Evolutionary conservation across 805 yeast genomes (phyloP).

Genomic region (Sugiyamaella mastotermitis): DNA sequence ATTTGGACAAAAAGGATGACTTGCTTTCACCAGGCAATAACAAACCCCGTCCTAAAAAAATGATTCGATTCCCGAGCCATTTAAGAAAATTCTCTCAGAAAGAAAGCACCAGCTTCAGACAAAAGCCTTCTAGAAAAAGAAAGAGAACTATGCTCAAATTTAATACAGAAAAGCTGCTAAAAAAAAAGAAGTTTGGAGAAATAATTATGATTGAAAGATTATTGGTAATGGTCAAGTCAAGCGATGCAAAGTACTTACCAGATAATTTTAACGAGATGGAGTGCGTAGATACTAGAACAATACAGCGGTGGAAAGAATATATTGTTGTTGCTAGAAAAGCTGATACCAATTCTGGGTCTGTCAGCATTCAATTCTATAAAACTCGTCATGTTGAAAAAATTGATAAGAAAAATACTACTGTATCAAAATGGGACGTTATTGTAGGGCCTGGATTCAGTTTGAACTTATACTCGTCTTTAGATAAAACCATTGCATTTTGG

Average conservation of each 20-base stretch:
- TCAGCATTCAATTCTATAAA: slow-evolving; percentile 58
- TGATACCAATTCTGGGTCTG: slow-evolving; percentile 44
- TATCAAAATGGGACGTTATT: slow-evolving; percentile 15
- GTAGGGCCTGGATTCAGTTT: slow-evolving; percentile 33
- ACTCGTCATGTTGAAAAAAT: slow-evolving; percentile 32
- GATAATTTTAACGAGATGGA: slow-evolving; percentile 43
- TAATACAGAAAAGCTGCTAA: slow-evolving; percentile 13
- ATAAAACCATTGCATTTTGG: slow-evolving; percentile 60
- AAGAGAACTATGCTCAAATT: neutral
- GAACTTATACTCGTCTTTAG: slow-evolving; percentile 57
- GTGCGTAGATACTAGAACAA: slow-evolving; percentile 46
- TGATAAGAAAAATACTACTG: slow-evolving; percentile 6
- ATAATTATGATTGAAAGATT: slow-evolving; percentile 61
- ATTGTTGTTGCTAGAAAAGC: slow-evolving; percentile 66
- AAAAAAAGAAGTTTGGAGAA: slow-evolving; percentile 41
- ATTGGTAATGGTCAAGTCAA: slow-evolving; percentile 54
- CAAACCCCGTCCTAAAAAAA: neutral
- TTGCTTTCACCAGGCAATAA: neutral
- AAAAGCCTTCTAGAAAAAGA: neutral
- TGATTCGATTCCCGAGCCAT: neutral
- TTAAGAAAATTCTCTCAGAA: neutral
- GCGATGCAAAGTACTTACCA: slow-evolving; percentile 27
- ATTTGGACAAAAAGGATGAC: neutral
- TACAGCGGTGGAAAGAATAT: slow-evolving; percentile 78
- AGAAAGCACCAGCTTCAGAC: neutral